phyloP scores from a whole-genome alignment of 1,139 yeast genomes.

The Pichia sp. region DNA sequence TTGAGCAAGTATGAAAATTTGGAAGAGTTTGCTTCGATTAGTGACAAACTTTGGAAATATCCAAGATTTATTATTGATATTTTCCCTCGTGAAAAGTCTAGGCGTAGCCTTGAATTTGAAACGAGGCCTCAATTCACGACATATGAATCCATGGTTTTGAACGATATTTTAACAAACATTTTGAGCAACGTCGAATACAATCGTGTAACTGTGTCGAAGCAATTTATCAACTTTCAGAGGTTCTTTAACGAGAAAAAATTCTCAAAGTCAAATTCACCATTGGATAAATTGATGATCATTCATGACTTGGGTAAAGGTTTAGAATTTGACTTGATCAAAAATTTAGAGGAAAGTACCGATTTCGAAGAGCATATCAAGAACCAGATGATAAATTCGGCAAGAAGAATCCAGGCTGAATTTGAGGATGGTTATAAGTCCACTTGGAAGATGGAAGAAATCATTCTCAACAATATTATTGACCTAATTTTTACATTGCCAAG shows the following conservation, averaged over 20 bases:
- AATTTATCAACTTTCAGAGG: slow-evolving; percentile 68
- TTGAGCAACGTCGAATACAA: slow-evolving; percentile 82
- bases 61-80: slow-evolving; percentile 66
- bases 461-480: slow-evolving; percentile 76
- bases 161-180: slow-evolving; percentile 72
- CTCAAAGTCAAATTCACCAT: slow-evolving; percentile 78
- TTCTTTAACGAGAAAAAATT: slow-evolving; percentile 69
- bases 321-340: slow-evolving; percentile 27
- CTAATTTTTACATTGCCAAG: slow-evolving; percentile 73
- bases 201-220: slow-evolving; percentile 81
- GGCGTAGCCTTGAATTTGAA: slow-evolving; percentile 41
- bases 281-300: slow-evolving; percentile 55
- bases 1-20: slow-evolving; percentile 34
- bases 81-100: slow-evolving; percentile 42
- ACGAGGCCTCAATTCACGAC: slow-evolving; percentile 69
- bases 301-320: slow-evolving; percentile 35
- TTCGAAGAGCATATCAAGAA: slow-evolving; percentile 29
- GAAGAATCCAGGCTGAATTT: slow-evolving; percentile 32
- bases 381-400: slow-evolving; percentile 32
- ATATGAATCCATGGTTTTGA: slow-evolving; percentile 58
- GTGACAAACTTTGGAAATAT: slow-evolving; percentile 48
- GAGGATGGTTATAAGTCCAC: slow-evolving; percentile 51
- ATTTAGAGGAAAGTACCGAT: slow-evolving; percentile 36
- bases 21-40: slow-evolving; percentile 25
- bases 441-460: slow-evolving; percentile 89